Evolutionary conservation across 805 yeast genomes (phyloP).

Genomic region (Saccharomycopsis sp.): DNA sequence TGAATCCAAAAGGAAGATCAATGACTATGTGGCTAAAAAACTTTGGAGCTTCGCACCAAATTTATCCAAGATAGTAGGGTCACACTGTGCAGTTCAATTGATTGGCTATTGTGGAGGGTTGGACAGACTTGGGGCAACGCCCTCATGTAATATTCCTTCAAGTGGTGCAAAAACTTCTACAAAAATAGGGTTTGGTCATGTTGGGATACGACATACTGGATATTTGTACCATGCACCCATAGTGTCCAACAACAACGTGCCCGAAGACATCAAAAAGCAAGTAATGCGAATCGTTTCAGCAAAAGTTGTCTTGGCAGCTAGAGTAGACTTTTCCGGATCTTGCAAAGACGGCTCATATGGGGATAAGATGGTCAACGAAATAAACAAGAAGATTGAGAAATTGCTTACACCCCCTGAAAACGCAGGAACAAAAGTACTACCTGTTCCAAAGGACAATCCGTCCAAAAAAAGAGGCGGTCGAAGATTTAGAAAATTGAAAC

Average conservation of each 20-base stretch:
- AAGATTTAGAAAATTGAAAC: slow-evolving; percentile 68
- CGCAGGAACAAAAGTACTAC: slow-evolving; percentile 50
- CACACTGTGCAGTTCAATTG: slow-evolving; percentile 64
- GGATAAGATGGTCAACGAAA: slow-evolving; percentile 46
- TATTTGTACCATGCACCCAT: slow-evolving; percentile 41
- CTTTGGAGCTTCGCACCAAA: slow-evolving; percentile 70
- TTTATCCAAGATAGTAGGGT: slow-evolving; percentile 59
- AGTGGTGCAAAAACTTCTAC: slow-evolving; percentile 48
- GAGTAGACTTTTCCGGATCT: slow-evolving; percentile 56
- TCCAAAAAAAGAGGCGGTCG: slow-evolving; percentile 85
- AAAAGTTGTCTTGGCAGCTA: slow-evolving; percentile 71
- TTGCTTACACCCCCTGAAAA: slow-evolving; percentile 70
- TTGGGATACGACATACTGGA: slow-evolving; percentile 56
- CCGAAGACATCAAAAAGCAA: slow-evolving; percentile 56
- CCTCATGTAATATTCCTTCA: slow-evolving; percentile 78
- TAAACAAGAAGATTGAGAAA: slow-evolving; percentile 57
- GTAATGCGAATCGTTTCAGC: slow-evolving; percentile 75
- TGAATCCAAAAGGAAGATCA: slow-evolving; percentile 35
- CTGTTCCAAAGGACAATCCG: slow-evolving; percentile 64
- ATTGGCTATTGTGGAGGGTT: slow-evolving; percentile 65
- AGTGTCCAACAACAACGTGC: slow-evolving; percentile 48
- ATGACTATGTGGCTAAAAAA: slow-evolving; percentile 46
- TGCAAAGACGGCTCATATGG: slow-evolving; percentile 48
- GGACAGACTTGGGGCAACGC: slow-evolving; percentile 52
- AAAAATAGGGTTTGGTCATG: slow-evolving; percentile 33